A percentile compares a stretch with the other conserved stretches of the same genome.
These are phyloP conservation scores for Penicillium nucicola DNA, from an alignment of 495 filamentous ascomycete species.

Conservation along the genomic window DNA sequence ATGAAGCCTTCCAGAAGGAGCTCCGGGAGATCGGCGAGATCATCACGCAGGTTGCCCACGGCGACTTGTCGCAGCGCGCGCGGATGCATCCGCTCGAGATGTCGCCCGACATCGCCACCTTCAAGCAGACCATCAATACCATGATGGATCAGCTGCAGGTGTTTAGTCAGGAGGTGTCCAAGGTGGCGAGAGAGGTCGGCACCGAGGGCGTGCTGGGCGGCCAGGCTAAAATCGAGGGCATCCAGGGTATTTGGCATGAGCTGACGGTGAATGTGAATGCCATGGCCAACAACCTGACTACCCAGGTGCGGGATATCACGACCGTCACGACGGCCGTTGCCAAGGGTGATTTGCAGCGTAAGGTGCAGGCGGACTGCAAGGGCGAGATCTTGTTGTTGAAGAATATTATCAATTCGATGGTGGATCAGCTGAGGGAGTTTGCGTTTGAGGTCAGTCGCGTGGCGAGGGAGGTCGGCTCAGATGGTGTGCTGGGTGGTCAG, in stretches of 20 bases:
- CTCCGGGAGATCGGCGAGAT: conserved; percentile 90
- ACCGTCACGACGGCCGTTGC: conserved; percentile 91
- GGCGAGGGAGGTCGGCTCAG: conserved; percentile 84
- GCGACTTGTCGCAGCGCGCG: conserved; percentile 89
- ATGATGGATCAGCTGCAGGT: conserved; percentile 96
- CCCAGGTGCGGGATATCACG: conserved; percentile 89
- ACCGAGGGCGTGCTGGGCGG: conserved; percentile 88
- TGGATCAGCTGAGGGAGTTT: conserved; percentile 87
- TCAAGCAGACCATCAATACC: conserved; percentile 85
- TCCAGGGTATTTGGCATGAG: conserved; percentile 92
- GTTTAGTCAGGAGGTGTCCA: conserved; percentile 88
- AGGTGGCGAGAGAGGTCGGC: conserved; percentile 85
- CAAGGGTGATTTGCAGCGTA: conserved; percentile 83
- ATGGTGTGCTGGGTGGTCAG: conserved; percentile 84
- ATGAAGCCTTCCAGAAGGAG: conserved; percentile 91
- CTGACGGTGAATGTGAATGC: conserved; percentile 91
- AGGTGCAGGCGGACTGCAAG: conserved; percentile 86
- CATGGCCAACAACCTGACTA: conserved; percentile 86
- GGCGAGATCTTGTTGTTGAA: conserved; percentile 88
- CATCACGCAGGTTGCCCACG: conserved; percentile 82
- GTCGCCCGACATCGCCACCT: conserved; percentile 90
- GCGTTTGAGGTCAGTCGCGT: conserved; percentile 91
- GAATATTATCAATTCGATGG: conserved; percentile 92
- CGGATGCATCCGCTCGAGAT: conserved; percentile 85
- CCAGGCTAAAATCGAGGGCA: conserved; percentile 82